These are phyloP conservation scores for Digitaria exilis DNA, from an alignment of 202 grass and related monocot genomes.

Conservation along the genomic window DNA sequence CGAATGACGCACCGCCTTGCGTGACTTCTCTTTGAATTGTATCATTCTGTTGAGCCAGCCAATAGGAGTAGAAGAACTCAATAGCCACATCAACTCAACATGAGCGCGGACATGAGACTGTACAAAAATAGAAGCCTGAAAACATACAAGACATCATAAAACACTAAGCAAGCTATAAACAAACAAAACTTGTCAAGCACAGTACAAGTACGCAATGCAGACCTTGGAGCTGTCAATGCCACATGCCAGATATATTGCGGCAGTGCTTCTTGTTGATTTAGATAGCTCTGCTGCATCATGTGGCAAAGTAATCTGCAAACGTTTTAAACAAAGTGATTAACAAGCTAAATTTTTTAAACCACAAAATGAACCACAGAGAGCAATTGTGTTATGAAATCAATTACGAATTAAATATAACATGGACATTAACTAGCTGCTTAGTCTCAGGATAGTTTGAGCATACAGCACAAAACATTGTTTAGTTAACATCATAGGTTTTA, in stretches of 20 bases:
- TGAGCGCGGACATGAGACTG: conserved; percentile 97
- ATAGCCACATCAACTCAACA: conserved; percentile 98
- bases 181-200: conserved; percentile 7
- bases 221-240: conserved; percentile 94
- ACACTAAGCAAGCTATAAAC: conserved; percentile 4
- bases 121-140: conserved; percentile 93
- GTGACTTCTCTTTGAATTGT: conserved; percentile 99
- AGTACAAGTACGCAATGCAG: conserved; percentile 17
- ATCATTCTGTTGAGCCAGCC: conserved; percentile 99
- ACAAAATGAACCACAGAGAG: conserved; percentile 1
- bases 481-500: conserved; percentile 14
- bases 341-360: conserved; percentile 10
- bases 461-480: not conserved
- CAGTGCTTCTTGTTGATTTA: conserved; percentile 95
- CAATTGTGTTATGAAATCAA: conserved; percentile 4
- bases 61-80: conserved; percentile 94
- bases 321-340: conserved; percentile 18
- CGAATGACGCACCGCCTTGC: conserved; percentile 94
- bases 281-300: conserved; percentile 74
- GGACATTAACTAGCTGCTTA: conserved; percentile 1
- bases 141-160: conserved; percentile 26
- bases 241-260: conserved; percentile 95
- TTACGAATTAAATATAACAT: conserved; percentile 2
- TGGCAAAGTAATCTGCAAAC: conserved; percentile 83
- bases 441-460: not conserved